Evolutionary conservation across 2,329 filamentous ascomycete genomes (phyloP), one percentile per base, ranked within the genome.

Genomic region (Cytospora mali): DNA sequence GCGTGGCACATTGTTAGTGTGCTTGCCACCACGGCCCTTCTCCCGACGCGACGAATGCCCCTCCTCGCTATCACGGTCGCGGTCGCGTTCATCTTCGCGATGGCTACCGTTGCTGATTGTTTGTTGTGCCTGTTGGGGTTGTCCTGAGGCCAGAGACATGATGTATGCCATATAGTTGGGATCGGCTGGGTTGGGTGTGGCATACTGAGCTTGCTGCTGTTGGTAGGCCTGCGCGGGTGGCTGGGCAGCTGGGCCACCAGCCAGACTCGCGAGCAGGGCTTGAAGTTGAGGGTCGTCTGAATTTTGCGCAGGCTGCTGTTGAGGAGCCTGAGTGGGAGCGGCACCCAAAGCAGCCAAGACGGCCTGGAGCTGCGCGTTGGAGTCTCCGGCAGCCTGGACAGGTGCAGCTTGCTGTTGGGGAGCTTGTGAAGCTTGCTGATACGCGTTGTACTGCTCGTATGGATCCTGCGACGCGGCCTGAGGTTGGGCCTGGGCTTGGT

Each of bases 221-320:
- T 72, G 16, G 66, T 49, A 13, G 62, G 64, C 62, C 68, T 62
- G 33, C 33, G 61, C 16, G 48, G 56, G 13, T 54, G 58, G 66
- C 23, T 60, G 61, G n/a, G 51, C 52, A 27, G 61, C 10, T 13
- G 61, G n/a, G 6, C 60, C 29, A 21, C 58, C 64, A n/a, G 62
- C 58, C 49, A 80, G 76, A 54, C 76, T 76, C 11, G 77, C 76
- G 42, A 80, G 68, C n/a, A 80, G 74, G 9, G 78, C 79, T 67
- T 80, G 77, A 4, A 80, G 71, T 62, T 79, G 76, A 11, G 67
- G 72, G 54, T 79, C 76, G 7, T 55, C 56, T 48, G 62, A 21
- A 53, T 29, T 58, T 27, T 58, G 58, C 27, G 55, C 61, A 18
- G 67, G 62, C 23, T 63, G 42, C n/a, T 63, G 64, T 29, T 59